Percentiles rank a stretch among this genome's conserved stretches.
phyloP scores from a whole-genome alignment of 192 early-diverging fungal species.

The Coemansia sp. region DNA sequence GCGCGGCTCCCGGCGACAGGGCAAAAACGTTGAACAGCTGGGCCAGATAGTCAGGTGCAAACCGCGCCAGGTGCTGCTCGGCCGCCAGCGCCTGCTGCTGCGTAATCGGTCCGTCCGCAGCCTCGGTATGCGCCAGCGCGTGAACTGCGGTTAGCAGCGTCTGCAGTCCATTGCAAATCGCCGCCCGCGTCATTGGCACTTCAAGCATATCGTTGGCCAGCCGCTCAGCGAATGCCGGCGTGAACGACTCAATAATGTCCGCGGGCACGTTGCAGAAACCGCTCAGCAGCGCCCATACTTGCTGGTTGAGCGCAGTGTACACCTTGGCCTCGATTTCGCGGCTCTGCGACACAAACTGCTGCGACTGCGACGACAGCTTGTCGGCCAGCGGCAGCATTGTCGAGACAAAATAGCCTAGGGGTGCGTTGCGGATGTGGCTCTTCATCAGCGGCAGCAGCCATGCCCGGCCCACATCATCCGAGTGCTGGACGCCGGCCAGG shows the following conservation, averaged over 20 bases:
- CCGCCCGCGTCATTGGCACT: constrained; percentile 69
- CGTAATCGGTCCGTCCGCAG: constrained; percentile 30
- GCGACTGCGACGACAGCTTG: constrained; percentile 61
- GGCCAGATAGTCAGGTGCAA: constrained; percentile 66
- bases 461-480: constrained; percentile 64
- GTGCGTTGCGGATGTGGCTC: constrained; percentile 67
- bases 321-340: constrained; percentile 78
- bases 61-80: constrained; percentile 57
- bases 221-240: constrained; percentile 61
- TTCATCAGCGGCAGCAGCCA: constrained; percentile 87
- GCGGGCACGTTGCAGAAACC: constrained; percentile 80
- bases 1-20: constrained; percentile 57
- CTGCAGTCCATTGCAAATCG: constrained; percentile 70
- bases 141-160: constrained; percentile 54
- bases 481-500: constrained; percentile 57
- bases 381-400: constrained; percentile 77
- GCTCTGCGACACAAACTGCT: constrained; percentile 54
- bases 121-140: constrained; percentile 18
- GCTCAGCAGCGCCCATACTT: constrained; percentile 84
- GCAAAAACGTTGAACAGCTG: constrained; percentile 79
- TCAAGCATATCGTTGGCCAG: constrained; percentile 74
- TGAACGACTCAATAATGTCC: constrained; percentile 65
- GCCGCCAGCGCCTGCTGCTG: constrained; percentile 58
- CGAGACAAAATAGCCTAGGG: constrained; percentile 65
- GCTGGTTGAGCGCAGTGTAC: constrained; percentile 80